phyloP scores from a whole-genome alignment of 2,329 filamentous ascomycete genomes.

The Chrysosporium keratinophilum region DNA sequence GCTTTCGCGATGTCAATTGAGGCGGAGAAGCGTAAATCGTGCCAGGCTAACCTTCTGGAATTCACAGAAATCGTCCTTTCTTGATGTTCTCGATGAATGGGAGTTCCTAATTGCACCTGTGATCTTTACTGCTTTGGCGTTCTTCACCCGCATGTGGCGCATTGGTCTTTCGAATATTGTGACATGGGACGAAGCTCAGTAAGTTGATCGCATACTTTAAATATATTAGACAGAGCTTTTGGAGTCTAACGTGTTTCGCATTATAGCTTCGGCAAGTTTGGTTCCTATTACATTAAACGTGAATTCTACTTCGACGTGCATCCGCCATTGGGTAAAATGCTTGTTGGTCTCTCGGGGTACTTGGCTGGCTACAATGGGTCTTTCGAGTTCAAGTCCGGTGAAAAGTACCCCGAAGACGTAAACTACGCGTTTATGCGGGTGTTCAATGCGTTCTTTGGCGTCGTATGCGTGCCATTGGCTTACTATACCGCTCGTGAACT shows the following conservation, averaged over 20 bases:
- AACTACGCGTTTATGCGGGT: conserved; percentile 98
- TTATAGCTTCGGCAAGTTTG: conserved; percentile 61
- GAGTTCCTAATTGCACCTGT: conserved; percentile 55
- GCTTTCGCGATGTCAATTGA: neutral
- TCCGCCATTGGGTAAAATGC: conserved; percentile 94
- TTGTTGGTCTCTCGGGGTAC: conserved; percentile 91
- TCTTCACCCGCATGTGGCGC: conserved; percentile 59
- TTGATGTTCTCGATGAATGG: conserved; percentile 43
- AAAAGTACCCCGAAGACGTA: conserved; percentile 83
- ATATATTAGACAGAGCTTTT: conserved; percentile 2
- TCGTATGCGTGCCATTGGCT: conserved; percentile 80
- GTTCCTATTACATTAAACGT: conserved; percentile 96
- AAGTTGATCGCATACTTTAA: conserved; percentile 26
- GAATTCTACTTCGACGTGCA: conserved; percentile 99
- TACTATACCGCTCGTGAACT: conserved; percentile 92
- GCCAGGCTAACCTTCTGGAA: neutral
- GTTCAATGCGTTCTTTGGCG: conserved; percentile 93
- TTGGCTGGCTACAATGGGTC: conserved; percentile 97
- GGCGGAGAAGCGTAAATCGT: neutral
- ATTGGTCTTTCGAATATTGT: conserved; percentile 61
- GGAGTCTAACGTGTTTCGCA: conserved; percentile 8
- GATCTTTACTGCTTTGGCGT: conserved; percentile 51
- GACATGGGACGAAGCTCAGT: conserved; percentile 69
- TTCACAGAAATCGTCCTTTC: conserved; percentile 18
- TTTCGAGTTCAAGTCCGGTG: conserved; percentile 98